Base-by-base conservation (phyloP, 805 yeast genomes). In the Ogataea allantospora region DNA sequence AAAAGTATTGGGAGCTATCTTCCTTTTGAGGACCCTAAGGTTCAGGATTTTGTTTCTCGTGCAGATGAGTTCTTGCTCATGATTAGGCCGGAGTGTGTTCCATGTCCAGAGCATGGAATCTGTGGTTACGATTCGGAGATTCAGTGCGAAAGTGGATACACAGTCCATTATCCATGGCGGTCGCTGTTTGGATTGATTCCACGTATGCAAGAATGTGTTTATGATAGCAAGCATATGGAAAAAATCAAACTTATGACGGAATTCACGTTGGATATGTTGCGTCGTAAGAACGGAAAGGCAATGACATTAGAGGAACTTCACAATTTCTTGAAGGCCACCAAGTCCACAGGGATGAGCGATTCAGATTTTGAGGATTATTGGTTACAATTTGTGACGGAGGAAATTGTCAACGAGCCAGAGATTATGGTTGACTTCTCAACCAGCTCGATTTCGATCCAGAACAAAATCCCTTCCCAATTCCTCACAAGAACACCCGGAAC, bases 71-170 rank as follows among this genome's bases (percentile, higher is more conserved):
- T 70, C 7, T 21, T 36, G 26, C 30, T 25, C n/a, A 20, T 19
- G 23, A 26, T 36, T 9, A 36, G 26, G 33, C 95, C 95, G 2
- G 30, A 48, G 0, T 91, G 99, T 63, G 63, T 74, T 4, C 75
- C 75, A 17, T 91, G 98, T 56, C 97, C 98, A 2, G 73, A 70
- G 3, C 80, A 89, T 62, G 93, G 89, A 0, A 67, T 75, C 25
- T 91, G 98, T 62, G 77, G 71, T 46, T 75, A 78, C 16, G 57
- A 70, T 30, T 66, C 83, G 50, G 66, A 71, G 35, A 53, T 85
- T 7, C 78, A 73, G 40, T 91, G 99, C 61, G 79, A 76, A 49
- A 80, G 78, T 30, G 95, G 82, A 40, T 84, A 67, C 54, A 57
- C 75, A 30, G 69, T 66, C 23, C 53, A 54, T 26, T 66, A 71